Percentiles rank a stretch among this genome's conserved stretches.
Conservation (phyloP, 768 basidiomycete species). For the Glaciozyma martinii region DNA sequence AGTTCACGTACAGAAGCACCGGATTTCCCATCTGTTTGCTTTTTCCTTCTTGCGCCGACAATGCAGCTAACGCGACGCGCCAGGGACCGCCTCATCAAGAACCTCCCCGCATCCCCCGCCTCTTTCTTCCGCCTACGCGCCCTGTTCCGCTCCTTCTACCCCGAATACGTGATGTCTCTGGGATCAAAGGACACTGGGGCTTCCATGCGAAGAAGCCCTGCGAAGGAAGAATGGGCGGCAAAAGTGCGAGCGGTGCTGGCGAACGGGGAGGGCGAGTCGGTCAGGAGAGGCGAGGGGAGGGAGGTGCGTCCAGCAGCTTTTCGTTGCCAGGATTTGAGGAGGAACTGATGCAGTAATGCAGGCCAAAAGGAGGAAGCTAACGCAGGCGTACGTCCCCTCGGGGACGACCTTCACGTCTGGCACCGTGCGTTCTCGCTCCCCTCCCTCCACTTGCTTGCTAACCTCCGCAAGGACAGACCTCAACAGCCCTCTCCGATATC, state of each 20-base stretch:
- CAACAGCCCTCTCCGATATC: background rate
- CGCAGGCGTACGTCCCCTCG: background rate
- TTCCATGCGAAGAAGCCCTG: background rate
- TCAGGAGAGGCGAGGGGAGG: background rate
- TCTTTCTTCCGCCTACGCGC: conserved; percentile 6
- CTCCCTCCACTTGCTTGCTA: too few species aligned
- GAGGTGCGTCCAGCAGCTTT: background rate
- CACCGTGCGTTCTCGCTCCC: background rate
- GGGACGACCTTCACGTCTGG: background rate
- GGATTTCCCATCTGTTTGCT: background rate
- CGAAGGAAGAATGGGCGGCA: background rate
- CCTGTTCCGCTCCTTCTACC: conserved; percentile 3
- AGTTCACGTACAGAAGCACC: conserved; percentile 1
- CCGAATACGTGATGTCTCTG: background rate
- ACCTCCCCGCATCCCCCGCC: background rate
- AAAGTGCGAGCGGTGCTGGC: background rate
- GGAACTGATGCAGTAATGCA: background rate
- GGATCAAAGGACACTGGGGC: too few species aligned
- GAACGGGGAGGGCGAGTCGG: background rate
- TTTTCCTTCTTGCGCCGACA: too few species aligned
- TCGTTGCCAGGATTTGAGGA: background rate
- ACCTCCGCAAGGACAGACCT: background rate
- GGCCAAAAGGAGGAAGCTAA: conserved; percentile 5
- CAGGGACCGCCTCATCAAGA: background rate
- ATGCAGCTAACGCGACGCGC: background rate